Percentiles rank a stretch among this genome's conserved stretches.
phyloP scores from a whole-genome alignment of 208 protist species.

The Leishmania turanica region DNA sequence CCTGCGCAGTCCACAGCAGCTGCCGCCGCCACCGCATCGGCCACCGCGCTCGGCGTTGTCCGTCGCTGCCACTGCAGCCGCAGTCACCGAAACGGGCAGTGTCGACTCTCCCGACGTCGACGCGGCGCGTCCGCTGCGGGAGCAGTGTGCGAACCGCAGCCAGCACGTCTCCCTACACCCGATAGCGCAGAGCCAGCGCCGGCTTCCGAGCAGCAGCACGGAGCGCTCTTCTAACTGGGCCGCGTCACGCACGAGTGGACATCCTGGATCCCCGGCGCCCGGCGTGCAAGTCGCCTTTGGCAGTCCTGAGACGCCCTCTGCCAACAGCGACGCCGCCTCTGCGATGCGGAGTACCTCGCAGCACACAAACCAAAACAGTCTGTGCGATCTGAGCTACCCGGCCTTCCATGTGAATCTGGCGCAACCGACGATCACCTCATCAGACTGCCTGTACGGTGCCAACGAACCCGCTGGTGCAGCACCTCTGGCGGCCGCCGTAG shows the following conservation, averaged over 20 bases:
- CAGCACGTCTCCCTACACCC: background rate
- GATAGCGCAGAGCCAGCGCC: background rate
- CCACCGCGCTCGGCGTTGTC: background rate
- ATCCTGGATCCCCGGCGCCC: background rate
- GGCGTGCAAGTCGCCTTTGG: background rate
- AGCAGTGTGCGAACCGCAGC: background rate
- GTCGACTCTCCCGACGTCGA: constrained; percentile 11
- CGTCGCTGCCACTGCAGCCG: background rate
- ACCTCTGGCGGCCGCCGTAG: background rate
- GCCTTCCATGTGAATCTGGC: constrained; percentile 24
- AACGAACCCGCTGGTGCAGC: background rate
- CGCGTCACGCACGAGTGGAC: background rate
- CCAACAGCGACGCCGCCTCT: constrained; percentile 3
- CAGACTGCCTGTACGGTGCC: constrained; percentile 8
- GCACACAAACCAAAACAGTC: constrained; percentile 11
- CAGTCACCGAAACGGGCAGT: background rate
- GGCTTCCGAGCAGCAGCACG: constrained; percentile 3
- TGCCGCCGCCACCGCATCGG: background rate
- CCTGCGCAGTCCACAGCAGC: background rate
- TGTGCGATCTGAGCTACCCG: constrained; percentile 25
- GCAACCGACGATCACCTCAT: background rate
- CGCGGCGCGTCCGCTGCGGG: background rate
- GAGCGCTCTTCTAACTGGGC: background rate
- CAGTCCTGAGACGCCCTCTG: constrained; percentile 7
- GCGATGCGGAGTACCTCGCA: background rate